phyloP scores from a whole-genome alignment of 208 protist genomes.

The Leishmania aethiopica region DNA sequence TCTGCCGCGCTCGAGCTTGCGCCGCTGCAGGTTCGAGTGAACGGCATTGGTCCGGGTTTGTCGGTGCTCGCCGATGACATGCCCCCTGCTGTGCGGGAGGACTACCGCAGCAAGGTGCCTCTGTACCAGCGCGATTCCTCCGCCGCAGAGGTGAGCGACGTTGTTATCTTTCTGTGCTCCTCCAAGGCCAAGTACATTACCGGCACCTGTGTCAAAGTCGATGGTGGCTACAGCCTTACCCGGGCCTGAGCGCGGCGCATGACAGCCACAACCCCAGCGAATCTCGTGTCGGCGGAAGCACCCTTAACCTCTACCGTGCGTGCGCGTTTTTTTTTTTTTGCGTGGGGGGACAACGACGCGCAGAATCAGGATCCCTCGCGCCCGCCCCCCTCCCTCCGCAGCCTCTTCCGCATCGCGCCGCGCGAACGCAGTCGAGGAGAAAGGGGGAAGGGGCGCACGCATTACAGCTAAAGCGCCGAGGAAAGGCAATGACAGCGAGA shows the following conservation, averaged over 20 bases:
- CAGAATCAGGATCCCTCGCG: neutral
- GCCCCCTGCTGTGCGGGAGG: constrained; percentile 33
- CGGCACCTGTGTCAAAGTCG: constrained; percentile 64
- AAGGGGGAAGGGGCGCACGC: neutral
- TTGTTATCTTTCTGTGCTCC: constrained; percentile 67
- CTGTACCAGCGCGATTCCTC: constrained; percentile 62
- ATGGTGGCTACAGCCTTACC: constrained; percentile 72
- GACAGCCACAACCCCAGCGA: neutral
- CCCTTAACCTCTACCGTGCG: neutral
- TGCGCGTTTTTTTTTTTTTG: neutral
- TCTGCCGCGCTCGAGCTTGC: constrained; percentile 75
- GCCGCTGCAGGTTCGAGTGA: constrained; percentile 65
- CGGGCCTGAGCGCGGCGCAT: constrained; percentile 29
- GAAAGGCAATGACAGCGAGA: neutral
- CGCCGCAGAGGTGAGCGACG: constrained; percentile 52
- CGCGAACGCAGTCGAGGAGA: neutral
- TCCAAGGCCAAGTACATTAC: constrained; percentile 70
- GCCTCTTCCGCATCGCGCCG: neutral
- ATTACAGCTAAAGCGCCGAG: neutral
- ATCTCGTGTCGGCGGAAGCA: neutral
- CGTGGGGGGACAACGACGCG: neutral
- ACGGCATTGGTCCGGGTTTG: constrained; percentile 67
- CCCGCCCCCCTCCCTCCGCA: neutral
- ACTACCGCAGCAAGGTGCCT: constrained; percentile 58
- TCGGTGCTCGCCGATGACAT: constrained; percentile 51